Base-by-base conservation (phyloP, 1,284 basidiomycete species). In the Pisolithus thermaeus region DNA sequence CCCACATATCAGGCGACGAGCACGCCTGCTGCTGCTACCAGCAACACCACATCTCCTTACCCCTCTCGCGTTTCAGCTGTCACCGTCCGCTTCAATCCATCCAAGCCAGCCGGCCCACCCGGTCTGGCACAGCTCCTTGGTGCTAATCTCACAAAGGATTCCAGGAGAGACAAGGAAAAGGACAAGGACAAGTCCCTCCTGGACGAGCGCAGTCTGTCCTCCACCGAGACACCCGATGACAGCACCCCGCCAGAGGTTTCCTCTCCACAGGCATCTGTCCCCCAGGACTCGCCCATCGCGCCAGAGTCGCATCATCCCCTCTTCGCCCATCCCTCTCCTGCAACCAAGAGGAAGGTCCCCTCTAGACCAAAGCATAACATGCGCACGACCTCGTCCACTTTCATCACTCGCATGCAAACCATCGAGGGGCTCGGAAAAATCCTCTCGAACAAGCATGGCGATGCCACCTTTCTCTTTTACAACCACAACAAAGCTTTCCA, bases 301-400 rank as follows among this genome's bases (percentile, higher is more conserved):
- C 56, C 68, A 64, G 58, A 65, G 52, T 59, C 63, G 53, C 60
- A 68, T 20, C 73, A 78, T 6, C 42, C 23, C 55, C 73, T 82
- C 44, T 79, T 81, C 59, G 73, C 78, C 2, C 70, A 70, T 47
- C 69, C 74, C 7, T 61, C 71, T 35, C 59, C 62, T 32, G 59
- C 66, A 7, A 74, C 76, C 36, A 87, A 85, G 74, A 84, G 84
- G 71, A 87, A 86, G 61, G 61, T 74, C 8, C 57, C 70, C 22
- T 76, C 83, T 7, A 77, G 89, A 38, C 92, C 93, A 20, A 94
- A 91, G 67, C 90, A 91, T 59, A 94, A 87, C 62, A 84, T 96
- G 62, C 80, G 87, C 51, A 91, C 90, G 1, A 92, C 90, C 0
- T 91, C 86, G 20, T 94, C 90, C 30, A 90, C 87, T 3, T 96